phyloP scores from a whole-genome alignment of 2,329 filamentous ascomycete genomes.

The Alternaria sp. region DNA sequence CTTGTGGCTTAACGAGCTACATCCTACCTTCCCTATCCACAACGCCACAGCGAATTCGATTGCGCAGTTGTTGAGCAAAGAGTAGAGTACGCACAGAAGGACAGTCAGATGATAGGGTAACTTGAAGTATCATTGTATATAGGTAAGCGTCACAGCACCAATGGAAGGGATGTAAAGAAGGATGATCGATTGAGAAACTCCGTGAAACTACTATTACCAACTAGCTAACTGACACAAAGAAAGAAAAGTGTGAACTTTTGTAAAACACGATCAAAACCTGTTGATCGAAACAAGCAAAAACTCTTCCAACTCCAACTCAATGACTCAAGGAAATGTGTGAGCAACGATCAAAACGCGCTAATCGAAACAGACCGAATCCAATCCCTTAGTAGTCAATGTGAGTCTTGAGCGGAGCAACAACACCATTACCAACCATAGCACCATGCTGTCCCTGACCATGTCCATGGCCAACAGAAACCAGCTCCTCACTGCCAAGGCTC shows the following conservation, averaged over 20 bases:
- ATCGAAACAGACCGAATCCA: no score
- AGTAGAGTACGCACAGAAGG: not conserved
- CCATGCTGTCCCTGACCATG: not conserved
- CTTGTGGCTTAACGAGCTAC: conserved; percentile 68
- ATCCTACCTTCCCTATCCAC: conserved; percentile 69
- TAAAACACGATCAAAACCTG: not conserved
- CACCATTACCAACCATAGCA: not conserved
- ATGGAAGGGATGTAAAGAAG: not conserved
- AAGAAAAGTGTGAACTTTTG: not conserved
- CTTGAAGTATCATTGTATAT: not conserved
- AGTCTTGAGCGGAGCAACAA: not conserved
- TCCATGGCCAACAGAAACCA: conserved; percentile 2
- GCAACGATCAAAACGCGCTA: not conserved
- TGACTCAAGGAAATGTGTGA: not conserved
- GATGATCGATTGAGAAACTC: not conserved
- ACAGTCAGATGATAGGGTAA: not conserved
- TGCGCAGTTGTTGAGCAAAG: conserved; percentile 24
- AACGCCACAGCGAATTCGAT: conserved; percentile 61
- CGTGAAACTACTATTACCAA: not conserved
- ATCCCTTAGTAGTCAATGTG: not conserved
- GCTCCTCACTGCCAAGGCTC: conserved; percentile 34
- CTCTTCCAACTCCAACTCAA: not conserved
- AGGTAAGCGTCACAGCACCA: not conserved
- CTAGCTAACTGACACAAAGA: not conserved
- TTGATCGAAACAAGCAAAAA: not conserved